Percentiles rank a stretch among this genome's conserved stretches.
Evolutionary conservation across 169 alveolate genomes (phyloP).

Genomic region (Plasmodium sp.): DNA sequence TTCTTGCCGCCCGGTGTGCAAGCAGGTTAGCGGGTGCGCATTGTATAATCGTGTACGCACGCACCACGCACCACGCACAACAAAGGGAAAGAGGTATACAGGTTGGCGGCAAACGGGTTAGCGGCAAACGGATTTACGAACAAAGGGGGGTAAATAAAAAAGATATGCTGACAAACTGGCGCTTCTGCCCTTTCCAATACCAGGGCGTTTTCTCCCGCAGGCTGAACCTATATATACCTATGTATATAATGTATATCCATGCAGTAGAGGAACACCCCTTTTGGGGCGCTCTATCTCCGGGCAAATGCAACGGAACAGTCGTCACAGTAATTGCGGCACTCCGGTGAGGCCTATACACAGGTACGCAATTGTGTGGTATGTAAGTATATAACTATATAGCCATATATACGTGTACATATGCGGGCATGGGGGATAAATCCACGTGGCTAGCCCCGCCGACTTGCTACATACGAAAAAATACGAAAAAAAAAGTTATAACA

Average conservation of each 20-base stretch:
- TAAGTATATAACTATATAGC: background rate
- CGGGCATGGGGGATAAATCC: background rate
- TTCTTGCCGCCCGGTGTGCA: background rate
- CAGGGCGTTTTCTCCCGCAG: background rate
- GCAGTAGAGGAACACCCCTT: background rate
- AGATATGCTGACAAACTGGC: background rate
- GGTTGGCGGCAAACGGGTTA: too few species aligned
- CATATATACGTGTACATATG: background rate
- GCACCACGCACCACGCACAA: background rate
- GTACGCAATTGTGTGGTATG: background rate
- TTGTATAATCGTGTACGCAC: background rate
- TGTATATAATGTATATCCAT: background rate
- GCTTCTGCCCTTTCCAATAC: background rate
- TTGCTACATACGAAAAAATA: background rate
- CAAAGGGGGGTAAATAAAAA: background rate
- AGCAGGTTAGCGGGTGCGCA: background rate
- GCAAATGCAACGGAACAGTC: background rate
- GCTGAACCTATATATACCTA: background rate
- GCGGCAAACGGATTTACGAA: background rate
- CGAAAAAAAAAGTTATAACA: background rate
- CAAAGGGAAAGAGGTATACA: background rate
- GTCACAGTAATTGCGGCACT: background rate
- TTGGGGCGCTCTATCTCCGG: background rate
- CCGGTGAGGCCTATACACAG: background rate
- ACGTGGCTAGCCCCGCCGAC: background rate